Evolutionary conservation across 495 filamentous ascomycete species (phyloP), one percentile per base, ranked within the genome.

Genomic region (Penicillium flavigenum): DNA sequence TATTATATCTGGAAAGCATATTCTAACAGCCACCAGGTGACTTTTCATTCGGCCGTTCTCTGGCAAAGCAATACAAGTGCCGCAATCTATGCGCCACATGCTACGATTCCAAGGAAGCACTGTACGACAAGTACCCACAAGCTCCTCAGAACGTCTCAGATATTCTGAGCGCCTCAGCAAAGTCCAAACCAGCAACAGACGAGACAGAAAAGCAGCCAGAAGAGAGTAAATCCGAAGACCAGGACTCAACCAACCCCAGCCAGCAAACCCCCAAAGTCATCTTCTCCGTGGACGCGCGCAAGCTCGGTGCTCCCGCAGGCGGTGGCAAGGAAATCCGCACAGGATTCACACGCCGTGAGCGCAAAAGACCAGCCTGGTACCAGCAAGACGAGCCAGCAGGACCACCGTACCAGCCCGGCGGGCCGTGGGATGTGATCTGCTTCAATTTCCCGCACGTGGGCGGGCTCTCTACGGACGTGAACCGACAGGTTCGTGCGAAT

Each of bases 371-470:
- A 10, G 66, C 67, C n/a, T 77, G 72, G 71, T 57, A 60, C 36
- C 38, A 69, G 56, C 47, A 31, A 43, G 34, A 24, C 38, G 47
- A 12, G 10, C 51, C 44, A 34, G 53, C 42, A 39, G 53, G 32
- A 38, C 31, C 32, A 20, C 20, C 43, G 50, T 43, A 55, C 5
- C 45, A 51, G 9, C 57, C 58, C 10, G 82, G 79, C 11, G 73
- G 72, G 3, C 69, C 67, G 2, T 93, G 86, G 76, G 88, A 96
- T 68, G 75, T 82, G 36, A 85, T 97, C 48, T 81, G 91, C 47
- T 98, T 97, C 81, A 96, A 96, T 76, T 98, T 98, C 73, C 94
- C 94, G 46, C 94, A 98, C 72, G 87, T 96, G 2, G 94, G 94
- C 50, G 94, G 94, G 8, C 83, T 91, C 59, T 88, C 83, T 45